Percentiles rank a stretch among this genome's conserved stretches.
Evolutionary conservation across 768 basidiomycete genomes (phyloP).

Genomic region (Agrocybe chaxingu): DNA sequence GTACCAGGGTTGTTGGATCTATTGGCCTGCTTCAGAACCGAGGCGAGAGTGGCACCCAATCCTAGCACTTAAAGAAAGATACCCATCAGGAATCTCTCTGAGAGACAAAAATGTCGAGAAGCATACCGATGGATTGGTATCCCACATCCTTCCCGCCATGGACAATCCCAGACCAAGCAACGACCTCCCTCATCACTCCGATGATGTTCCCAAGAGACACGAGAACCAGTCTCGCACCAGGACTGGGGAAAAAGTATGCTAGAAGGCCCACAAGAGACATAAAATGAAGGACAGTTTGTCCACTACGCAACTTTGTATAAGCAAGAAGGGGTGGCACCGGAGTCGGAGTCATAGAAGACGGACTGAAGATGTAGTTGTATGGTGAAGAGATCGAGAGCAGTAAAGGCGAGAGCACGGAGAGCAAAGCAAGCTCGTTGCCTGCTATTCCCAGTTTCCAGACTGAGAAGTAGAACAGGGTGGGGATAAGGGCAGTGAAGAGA

Average conservation of each 20-base stretch:
- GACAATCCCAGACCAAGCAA: conserved; percentile 47
- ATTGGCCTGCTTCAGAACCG: conserved; percentile 73
- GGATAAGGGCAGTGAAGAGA: conserved; percentile 72
- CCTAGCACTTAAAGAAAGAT: conserved; percentile 48
- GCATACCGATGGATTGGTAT: conserved; percentile 51
- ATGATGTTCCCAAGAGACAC: conserved; percentile 54
- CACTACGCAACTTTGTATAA: conserved; percentile 45
- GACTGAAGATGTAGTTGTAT: conserved; percentile 12
- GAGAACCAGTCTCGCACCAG: conserved; percentile 50
- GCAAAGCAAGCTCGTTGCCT: conserved; percentile 74
- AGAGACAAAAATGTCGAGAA: neutral
- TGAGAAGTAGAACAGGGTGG: conserved; percentile 87
- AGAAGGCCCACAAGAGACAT: conserved; percentile 51
- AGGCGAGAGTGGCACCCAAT: conserved; percentile 62
- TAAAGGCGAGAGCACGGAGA: conserved; percentile 68
- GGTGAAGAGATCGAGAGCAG: conserved; percentile 46
- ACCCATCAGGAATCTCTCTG: neutral
- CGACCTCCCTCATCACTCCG: conserved; percentile 45
- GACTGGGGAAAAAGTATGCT: conserved; percentile 49
- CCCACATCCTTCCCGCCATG: conserved; percentile 23
- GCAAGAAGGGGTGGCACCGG: conserved; percentile 25
- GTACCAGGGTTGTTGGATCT: conserved; percentile 78
- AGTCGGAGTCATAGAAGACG: neutral
- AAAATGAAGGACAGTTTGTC: conserved; percentile 45
- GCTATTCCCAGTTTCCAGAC: conserved; percentile 87